Percentiles rank a stretch among this genome's conserved stretches.
Conservation (phyloP, 495 filamentous ascomycete genomes). For the Lepraria neglecta region DNA sequence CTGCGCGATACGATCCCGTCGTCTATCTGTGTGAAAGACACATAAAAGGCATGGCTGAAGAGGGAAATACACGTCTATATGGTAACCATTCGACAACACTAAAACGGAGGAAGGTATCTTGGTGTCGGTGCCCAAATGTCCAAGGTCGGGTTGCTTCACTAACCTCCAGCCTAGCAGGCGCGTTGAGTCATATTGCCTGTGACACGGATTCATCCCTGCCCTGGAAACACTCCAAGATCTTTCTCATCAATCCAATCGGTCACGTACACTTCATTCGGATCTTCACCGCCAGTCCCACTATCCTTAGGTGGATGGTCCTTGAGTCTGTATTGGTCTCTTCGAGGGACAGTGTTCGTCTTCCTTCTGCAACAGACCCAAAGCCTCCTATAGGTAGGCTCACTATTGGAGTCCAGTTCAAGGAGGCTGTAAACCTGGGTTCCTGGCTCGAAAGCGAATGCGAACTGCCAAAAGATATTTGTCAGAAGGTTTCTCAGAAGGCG, state of each 20-base stretch:
- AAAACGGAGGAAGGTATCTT: too few species aligned
- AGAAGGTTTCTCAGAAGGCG: neutral
- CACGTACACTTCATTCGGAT: neutral
- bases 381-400: neutral
- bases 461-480: neutral
- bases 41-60: too few species aligned
- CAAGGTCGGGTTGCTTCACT: too few species aligned
- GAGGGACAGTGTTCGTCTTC: neutral
- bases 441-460: neutral
- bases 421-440: neutral
- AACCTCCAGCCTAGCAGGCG: too few species aligned
- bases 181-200: too few species aligned
- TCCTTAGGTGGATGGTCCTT: neutral
- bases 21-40: too few species aligned
- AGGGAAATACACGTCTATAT: too few species aligned
- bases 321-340: neutral
- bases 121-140: too few species aligned
- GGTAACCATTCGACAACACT: too few species aligned
- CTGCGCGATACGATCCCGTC: too few species aligned
- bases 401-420: neutral
- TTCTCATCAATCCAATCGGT: conserved; percentile 4
- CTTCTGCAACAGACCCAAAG: conserved; percentile 6
- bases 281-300: neutral
- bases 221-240: neutral
- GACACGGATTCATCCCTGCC: too few species aligned